These are phyloP conservation scores for Herpetospermum pedunculosum DNA, from an alignment of 306 rosid genomes.

Conservation along the genomic window DNA sequence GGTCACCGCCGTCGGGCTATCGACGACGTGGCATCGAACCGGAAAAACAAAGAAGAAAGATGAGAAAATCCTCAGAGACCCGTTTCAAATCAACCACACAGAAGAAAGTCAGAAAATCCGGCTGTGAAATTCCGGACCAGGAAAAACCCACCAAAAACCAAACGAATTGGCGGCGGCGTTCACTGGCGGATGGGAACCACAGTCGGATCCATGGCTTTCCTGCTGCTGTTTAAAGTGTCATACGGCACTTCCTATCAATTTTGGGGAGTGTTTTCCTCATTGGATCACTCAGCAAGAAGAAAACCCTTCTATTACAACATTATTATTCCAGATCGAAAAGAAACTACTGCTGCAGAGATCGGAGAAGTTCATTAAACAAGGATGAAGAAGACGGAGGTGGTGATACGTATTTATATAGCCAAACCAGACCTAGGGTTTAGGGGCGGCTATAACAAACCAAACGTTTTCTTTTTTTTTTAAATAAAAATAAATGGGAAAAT, in stretches of 20 bases:
- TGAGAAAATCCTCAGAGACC: slow-evolving; percentile 58
- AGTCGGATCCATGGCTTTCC: not conserved
- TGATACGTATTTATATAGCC: too few relatives aligned
- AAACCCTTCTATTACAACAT: too few relatives aligned
- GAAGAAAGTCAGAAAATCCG: not conserved
- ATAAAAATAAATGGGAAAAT: too few relatives aligned
- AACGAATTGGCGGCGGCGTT: not conserved
- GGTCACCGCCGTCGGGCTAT: slow-evolving; percentile 47
- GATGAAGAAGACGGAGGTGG: too few relatives aligned
- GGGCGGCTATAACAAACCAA: too few relatives aligned
- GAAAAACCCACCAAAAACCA: not conserved
- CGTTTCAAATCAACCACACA: slow-evolving; percentile 67
- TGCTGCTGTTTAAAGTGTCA: slow-evolving; percentile 66
- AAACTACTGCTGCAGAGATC: too few relatives aligned
- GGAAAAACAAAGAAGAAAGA: fast-evolving
- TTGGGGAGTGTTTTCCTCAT: slow-evolving; percentile 66
- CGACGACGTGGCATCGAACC: slow-evolving; percentile 75
- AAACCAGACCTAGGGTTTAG: too few relatives aligned
- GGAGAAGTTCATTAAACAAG: too few relatives aligned
- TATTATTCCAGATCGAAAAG: too few relatives aligned
- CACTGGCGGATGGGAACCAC: slow-evolving; percentile 25
- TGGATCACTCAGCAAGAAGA: too few relatives aligned
- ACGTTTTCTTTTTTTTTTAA: too few relatives aligned
- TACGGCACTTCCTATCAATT: slow-evolving; percentile 96
- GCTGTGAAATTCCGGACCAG: slow-evolving; percentile 20